These are phyloP conservation scores for Amoebophrya sp. DNA, from an alignment of 169 alveolate genomes.

Conservation along the genomic window DNA sequence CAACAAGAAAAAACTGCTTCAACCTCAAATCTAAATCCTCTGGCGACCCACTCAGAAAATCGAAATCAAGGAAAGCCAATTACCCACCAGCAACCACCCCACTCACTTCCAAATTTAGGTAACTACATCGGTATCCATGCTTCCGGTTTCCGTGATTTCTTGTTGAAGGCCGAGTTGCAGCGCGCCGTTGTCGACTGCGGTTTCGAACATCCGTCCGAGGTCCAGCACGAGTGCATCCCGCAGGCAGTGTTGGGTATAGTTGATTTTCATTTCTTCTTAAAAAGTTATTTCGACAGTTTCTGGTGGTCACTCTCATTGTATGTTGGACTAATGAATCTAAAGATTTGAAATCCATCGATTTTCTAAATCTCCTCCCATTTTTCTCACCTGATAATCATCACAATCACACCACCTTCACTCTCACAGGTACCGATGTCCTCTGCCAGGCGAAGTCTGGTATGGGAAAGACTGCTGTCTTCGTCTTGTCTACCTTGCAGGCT, in stretches of 20 bases:
- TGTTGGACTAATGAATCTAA: not conserved
- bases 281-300: slow-evolving; percentile 53
- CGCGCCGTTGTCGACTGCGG: slow-evolving; percentile 92
- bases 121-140: slow-evolving; percentile 81
- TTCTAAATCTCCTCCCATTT: not conserved
- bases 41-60: too few relatives aligned
- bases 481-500: slow-evolving; percentile 80
- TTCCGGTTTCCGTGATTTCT: slow-evolving; percentile 87
- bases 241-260: slow-evolving; percentile 87
- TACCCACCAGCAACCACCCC: too few relatives aligned
- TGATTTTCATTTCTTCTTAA: too few relatives aligned
- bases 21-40: too few relatives aligned
- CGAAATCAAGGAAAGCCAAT: too few relatives aligned
- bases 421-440: slow-evolving; percentile 72
- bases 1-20: too few relatives aligned
- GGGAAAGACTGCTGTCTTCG: slow-evolving; percentile 99
- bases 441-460: slow-evolving; percentile 98
- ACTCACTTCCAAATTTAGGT: too few relatives aligned
- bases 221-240: slow-evolving; percentile 93
- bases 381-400: not conserved
- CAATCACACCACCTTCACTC: not conserved
- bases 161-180: slow-evolving; percentile 86
- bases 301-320: not conserved
- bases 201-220: slow-evolving; percentile 96
- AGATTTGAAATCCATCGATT: not conserved